Evolutionary conservation across 1,284 basidiomycete species (phyloP), one percentile per base, ranked within the genome.

Genomic region (Cryptococcus amylolentus): DNA sequence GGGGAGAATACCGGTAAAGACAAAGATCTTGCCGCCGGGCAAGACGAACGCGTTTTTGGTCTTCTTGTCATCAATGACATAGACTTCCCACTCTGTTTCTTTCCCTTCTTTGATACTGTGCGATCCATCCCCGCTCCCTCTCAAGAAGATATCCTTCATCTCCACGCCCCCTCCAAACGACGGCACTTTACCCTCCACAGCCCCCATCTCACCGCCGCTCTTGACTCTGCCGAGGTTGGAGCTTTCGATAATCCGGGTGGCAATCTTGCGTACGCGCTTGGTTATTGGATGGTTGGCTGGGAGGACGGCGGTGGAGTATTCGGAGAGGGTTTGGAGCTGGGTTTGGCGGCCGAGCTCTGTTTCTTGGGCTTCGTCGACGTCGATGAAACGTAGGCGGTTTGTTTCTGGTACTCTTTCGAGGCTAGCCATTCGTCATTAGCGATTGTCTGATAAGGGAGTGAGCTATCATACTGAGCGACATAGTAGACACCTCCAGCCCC

Each of bases 1-100:
- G 0, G 89, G 91, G 8, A 97, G 75, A 50, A 97, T 91, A 0
- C 93, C 93, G 0, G 89, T 91, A 66, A 91, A 96, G 2, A 97
- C 89, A 51, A 94, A 84, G 61, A 96, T 88, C 63, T 84, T 85
- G 18, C 82, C 82, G 4, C 86, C 88, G 40, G 88, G 88, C 2
- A 82, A 77, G 4, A 89, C 90, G 71, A 88, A 85, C 0, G 93
- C 92, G 72, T 96, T 95, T 61, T 89, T 81, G 6, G 84, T 81
- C 39, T 82, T 82, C 28, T 78, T 78, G 65, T 93, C 88, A 60
- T 91, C 81, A 52, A 95, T 87, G 1, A 96, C 90, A 52, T 90
- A 81, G 0, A 96, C 74, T 69, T 78, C 77, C 75, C 76, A 77
- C 57, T 77, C 76, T 12, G 70, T 71, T 45, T 74, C 65, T 42